These are phyloP conservation scores for Oryza nivara DNA, from an alignment of 176 grass and related monocot species.

Conservation along the genomic window DNA sequence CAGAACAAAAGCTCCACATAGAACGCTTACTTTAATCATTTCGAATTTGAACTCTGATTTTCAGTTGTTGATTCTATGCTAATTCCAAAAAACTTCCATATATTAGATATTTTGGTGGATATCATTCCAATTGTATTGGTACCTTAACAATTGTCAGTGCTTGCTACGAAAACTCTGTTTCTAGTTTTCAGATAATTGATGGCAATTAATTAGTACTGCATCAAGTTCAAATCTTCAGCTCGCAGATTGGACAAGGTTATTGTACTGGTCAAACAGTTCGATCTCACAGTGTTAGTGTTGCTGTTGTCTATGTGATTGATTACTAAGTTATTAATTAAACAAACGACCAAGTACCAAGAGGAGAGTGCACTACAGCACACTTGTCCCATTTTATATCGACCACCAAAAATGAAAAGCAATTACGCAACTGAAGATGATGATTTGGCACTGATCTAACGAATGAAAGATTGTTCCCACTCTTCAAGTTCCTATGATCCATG, in stretches of 20 bases:
- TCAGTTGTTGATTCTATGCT: conserved; percentile 1
- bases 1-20: conserved; percentile 10
- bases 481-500: conserved; percentile 43
- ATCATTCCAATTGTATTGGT: background rate
- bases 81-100: background rate
- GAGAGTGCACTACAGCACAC: conserved; percentile 11
- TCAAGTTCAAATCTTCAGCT: conserved; percentile 40
- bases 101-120: background rate
- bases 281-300: background rate
- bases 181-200: background rate
- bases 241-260: conserved; percentile 31
- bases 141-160: background rate
- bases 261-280: conserved; percentile 44
- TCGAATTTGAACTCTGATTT: conserved; percentile 25
- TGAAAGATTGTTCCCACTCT: background rate
- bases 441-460: background rate
- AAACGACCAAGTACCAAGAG: conserved; percentile 54
- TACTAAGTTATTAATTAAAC: conserved; percentile 32
- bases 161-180: background rate
- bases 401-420: conserved; percentile 17
- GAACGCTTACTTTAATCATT: conserved; percentile 46
- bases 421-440: conserved; percentile 30
- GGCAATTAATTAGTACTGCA: conserved; percentile 2
- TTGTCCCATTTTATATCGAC: background rate
- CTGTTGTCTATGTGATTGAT: conserved; percentile 17